Base-by-base conservation (phyloP, 2,329 filamentous ascomycete genomes). In the Salinomyces thailandicus region DNA sequence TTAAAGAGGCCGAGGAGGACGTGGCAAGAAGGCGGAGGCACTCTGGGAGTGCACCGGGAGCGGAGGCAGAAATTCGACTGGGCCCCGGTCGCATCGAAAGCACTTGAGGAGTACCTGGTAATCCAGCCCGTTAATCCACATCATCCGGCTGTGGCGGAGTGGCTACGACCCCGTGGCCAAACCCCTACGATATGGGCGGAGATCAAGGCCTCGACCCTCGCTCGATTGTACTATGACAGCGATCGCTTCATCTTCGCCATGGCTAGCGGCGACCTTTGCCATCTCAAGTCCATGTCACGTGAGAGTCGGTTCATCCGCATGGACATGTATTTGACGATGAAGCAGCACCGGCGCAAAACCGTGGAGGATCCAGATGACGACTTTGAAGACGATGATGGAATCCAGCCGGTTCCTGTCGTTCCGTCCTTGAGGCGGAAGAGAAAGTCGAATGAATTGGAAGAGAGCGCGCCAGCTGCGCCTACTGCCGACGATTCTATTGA, bases 171-270 rank as follows among this genome's bases (percentile, higher is more conserved):
- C 34, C 53, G 30, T 22, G 37, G 28, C 17, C 33, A 39, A 7
- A 42, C 30, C 36, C 31, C 38, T 1, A 49, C 57, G 14, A 15
- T 43, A 0, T 73, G 70, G 70, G 58, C 64, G 1, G 41, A 60
- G 0, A 46, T 72, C 5, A 64, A 62, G 31, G 68, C 69, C 1
- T 70, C 66, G 1, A 51, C 60, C 1, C 36, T 67, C 2, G 64
- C 62, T 18, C 45, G 45, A 4, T 40, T 33, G 0, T 54, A 54
- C 13, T 47, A 51, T 4, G 37, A 30, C 16, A 37, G 8, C 5
- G 35, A 37, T 3, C 42, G 44, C 5, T 58, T 67, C 18, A 52
- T 62, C 1, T 65, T 59, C 31, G 41, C 47, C 16, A 57, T 66
- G 44, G 64, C 64, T 0, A 64, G 64, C 5, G 39, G 43, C 9